A percentile compares a stretch with the other conserved stretches of the same genome.
These are phyloP conservation scores for Botryotinia narcissicola DNA, from an alignment of 2,329 filamentous ascomycete genomes.

Conservation along the genomic window DNA sequence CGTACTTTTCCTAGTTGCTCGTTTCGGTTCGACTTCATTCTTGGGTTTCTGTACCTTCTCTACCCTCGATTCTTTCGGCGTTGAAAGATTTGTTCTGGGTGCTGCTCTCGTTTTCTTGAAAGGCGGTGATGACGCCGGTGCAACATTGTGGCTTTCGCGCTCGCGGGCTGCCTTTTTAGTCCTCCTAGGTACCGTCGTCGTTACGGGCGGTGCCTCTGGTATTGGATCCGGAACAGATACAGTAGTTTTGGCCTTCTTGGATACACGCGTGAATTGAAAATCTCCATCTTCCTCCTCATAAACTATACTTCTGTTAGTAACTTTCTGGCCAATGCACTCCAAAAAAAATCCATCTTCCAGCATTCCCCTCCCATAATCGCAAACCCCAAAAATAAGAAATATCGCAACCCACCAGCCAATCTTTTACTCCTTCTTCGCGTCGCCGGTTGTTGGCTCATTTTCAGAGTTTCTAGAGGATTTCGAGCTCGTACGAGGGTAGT, in stretches of 20 bases:
- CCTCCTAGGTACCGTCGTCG: slow-evolving; percentile 39
- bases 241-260: slow-evolving; percentile 62
- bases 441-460: slow-evolving; percentile 61
- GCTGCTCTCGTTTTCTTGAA: slow-evolving; percentile 43
- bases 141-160: slow-evolving; percentile 37
- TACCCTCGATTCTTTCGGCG: slow-evolving; percentile 9
- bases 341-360: slow-evolving; percentile 2
- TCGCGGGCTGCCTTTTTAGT: slow-evolving; percentile 41
- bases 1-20: slow-evolving; percentile 43
- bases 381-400: slow-evolving; percentile 16
- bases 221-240: slow-evolving; percentile 22
- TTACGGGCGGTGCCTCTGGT: slow-evolving; percentile 43
- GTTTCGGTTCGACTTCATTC: slow-evolving; percentile 40
- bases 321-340: slow-evolving; percentile 7
- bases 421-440: slow-evolving; percentile 60
- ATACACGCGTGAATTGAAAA: slow-evolving; percentile 69
- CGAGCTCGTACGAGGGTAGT: slow-evolving; percentile 65
- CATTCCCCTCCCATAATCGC: slow-evolving; percentile 13
- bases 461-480: slow-evolving; percentile 64
- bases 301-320: slow-evolving; percentile 36
- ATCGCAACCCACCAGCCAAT: slow-evolving; percentile 54
- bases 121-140: slow-evolving; percentile 24
- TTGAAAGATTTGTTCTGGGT: not conserved
- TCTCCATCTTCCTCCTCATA: slow-evolving; percentile 77
- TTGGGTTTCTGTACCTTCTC: slow-evolving; percentile 6